Evolutionary conservation across 495 filamentous ascomycete species (phyloP), one percentile per base, ranked within the genome.

Genomic region (Neurospora tetraspora): DNA sequence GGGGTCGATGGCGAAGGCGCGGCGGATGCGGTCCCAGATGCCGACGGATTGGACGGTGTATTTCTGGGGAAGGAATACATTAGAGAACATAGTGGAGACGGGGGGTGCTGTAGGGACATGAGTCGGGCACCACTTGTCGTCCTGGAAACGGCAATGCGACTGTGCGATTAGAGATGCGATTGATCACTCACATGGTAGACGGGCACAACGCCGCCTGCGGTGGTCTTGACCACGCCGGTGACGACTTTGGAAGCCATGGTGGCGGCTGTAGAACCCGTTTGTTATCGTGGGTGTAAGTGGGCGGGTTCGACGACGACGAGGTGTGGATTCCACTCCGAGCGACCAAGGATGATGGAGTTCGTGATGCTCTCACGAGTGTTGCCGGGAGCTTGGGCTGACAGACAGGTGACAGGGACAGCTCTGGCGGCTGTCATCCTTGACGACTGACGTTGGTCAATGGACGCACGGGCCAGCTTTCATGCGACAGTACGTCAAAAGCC

Each of bases 21-120:
- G 87, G 77, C 94, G 93, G 79, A 99, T 85, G 69, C 87, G 85
- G 75, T 94, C 94, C 92, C 94, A 98, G 81, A 98, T 85, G 42
- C 96, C 96, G 9, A 86, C 89, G 38, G 96, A 95, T 76, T 96
- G 93, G 74, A 99, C 86, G n/a, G 94, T 94, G 83, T 98, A 96
- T 94, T 98, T 98, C 96, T 99, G 71, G 36, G 37, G 36, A 12
- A 27, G 27, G 27, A 27, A 27, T 27, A 27, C 27, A 2, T 27
- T 27, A 27, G 27, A 27, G 27, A 27, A 27, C 69, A 45, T 39
- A 42, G 70, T 40, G 27, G 40, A 34, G 45, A 43, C 65, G 40
- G 37, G 27, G 43, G n/a, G 31, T 31, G 16, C 39, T 40, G 39
- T 27, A 34, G 43, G 27, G 68, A 39, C 43, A 43, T 31, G 71